phyloP scores from a whole-genome alignment of 139 green algal genomes.

The Mesostigma viride region DNA sequence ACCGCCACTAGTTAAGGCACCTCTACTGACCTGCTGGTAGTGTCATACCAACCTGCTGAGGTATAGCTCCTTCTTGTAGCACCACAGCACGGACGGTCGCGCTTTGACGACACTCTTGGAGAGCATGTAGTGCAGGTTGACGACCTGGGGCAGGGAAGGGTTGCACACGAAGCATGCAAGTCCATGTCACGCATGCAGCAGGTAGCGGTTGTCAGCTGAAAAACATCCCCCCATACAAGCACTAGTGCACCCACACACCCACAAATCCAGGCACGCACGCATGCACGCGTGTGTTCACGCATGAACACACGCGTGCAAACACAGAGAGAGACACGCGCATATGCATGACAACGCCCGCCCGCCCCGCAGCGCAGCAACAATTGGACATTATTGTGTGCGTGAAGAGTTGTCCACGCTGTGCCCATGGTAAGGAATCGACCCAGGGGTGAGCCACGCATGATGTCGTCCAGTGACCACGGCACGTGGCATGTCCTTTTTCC shows the following conservation, averaged over 20 bases:
- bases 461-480: too few relatives aligned
- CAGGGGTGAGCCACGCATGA: too few relatives aligned
- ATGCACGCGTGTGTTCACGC: neutral
- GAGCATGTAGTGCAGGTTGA: slow-evolving; percentile 99
- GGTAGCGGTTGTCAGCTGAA: neutral
- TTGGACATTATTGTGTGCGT: too few relatives aligned
- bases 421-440: too few relatives aligned
- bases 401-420: too few relatives aligned
- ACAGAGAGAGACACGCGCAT: neutral
- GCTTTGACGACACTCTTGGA: slow-evolving; percentile 86
- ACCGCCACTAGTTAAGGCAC: too few relatives aligned
- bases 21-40: too few relatives aligned
- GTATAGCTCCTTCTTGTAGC: slow-evolving; percentile 98
- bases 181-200: neutral
- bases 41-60: slow-evolving; percentile 87
- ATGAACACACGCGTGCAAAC: neutral
- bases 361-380: too few relatives aligned
- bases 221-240: neutral
- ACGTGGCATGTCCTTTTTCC: too few relatives aligned
- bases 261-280: neutral
- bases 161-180: neutral
- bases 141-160: slow-evolving; percentile 49
- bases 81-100: slow-evolving; percentile 91
- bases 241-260: neutral
- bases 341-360: too few relatives aligned